Conservation (phyloP, 805 yeast species). For the Candida morakotiae region DNA sequence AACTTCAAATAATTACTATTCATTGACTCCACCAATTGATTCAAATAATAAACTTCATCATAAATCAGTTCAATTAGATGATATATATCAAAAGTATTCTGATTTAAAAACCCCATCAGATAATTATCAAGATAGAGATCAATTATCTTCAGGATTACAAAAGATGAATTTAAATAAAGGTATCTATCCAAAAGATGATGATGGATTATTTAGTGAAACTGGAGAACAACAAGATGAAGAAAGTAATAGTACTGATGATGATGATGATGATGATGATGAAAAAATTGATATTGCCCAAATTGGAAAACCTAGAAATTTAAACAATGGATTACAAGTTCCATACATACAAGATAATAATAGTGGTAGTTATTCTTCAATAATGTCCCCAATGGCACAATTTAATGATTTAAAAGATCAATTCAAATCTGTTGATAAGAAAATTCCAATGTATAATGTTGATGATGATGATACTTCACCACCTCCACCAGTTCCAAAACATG, state of each 20-base stretch:
- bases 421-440: constrained; percentile 13
- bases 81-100: constrained; percentile 40
- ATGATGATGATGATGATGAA: constrained; percentile 16
- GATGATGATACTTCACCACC: constrained; percentile 13
- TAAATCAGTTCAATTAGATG: constrained; percentile 36
- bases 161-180: constrained; percentile 23
- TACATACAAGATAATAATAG: constrained; percentile 21
- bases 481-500: constrained; percentile 21
- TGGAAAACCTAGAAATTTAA: constrained; percentile 11
- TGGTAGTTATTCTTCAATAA: constrained; percentile 35
- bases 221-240: too few species aligned
- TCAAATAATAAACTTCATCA: constrained; percentile 16
- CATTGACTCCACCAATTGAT: background rate
- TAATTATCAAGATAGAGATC: constrained; percentile 33
- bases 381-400: constrained; percentile 41
- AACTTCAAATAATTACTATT: background rate
- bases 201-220: constrained; percentile 33
- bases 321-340: constrained; percentile 20
- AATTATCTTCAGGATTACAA: constrained; percentile 28
- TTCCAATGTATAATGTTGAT: constrained; percentile 3
- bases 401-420: constrained; percentile 39
- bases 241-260: constrained; percentile 16
- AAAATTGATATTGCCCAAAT: constrained; percentile 19
- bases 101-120: constrained; percentile 38
- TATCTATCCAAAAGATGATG: constrained; percentile 34